Conservation (phyloP, 2,329 filamentous ascomycete genomes). For the Fusarium metavorans region DNA sequence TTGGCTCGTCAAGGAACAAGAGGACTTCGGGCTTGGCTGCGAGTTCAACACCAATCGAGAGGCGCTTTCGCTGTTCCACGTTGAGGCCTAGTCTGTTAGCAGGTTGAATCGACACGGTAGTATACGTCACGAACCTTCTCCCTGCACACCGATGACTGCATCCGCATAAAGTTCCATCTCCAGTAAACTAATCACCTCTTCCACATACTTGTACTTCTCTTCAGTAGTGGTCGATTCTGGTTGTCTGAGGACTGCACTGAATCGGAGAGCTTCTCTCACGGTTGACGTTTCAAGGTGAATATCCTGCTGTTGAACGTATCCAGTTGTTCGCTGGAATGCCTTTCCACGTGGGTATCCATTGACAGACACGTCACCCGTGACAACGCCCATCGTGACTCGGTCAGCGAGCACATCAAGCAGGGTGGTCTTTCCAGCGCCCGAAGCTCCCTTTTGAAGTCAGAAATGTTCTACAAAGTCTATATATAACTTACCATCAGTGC, state of each 20-base stretch:
- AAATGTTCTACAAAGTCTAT: background rate
- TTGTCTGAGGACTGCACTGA: conserved; percentile 84
- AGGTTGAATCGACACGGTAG: background rate
- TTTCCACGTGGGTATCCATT: conserved; percentile 72
- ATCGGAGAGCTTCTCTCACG: conserved; percentile 84
- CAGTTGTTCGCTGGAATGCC: conserved; percentile 87
- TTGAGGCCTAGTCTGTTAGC: conserved; percentile 51
- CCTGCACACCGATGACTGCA: conserved; percentile 69
- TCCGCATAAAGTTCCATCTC: conserved; percentile 73
- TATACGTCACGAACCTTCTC: conserved; percentile 53
- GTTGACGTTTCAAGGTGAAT: conserved; percentile 70
- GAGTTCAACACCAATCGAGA: conserved; percentile 68
- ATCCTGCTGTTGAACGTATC: conserved; percentile 92
- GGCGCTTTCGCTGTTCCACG: conserved; percentile 67
- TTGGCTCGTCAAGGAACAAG: conserved; percentile 69
- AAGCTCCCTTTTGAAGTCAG: conserved; percentile 61
- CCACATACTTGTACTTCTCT: conserved; percentile 84
- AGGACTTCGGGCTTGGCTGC: conserved; percentile 65
- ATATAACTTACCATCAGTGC: conserved; percentile 66
- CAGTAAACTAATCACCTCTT: conserved; percentile 75
- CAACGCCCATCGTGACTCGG: conserved; percentile 86
- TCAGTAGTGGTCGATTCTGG: conserved; percentile 72
- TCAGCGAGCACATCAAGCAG: conserved; percentile 86
- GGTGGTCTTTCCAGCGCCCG: conserved; percentile 88
- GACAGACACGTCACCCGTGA: conserved; percentile 80